Evolutionary conservation across 73 alveolate species (phyloP).

Genomic region (Symbiodinium natans): DNA sequence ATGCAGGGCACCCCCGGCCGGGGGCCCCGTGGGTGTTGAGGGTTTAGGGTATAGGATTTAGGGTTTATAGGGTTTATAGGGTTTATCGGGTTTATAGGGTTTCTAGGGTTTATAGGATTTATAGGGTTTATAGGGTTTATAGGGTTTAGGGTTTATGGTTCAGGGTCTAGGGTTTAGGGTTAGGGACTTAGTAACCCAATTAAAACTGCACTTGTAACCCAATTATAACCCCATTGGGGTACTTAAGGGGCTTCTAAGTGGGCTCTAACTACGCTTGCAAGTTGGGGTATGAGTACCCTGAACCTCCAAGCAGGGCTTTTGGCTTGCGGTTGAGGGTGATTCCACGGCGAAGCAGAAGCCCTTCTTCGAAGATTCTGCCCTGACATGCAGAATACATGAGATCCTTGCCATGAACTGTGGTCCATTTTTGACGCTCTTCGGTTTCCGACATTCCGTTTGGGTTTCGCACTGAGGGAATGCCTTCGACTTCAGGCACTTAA

Average conservation of each 20-base stretch:
- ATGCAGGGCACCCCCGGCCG: slow-evolving; percentile 88
- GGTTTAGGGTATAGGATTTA: background rate
- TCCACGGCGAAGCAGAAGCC: too few species aligned
- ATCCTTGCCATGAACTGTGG: too few species aligned
- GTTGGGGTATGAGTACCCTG: background rate
- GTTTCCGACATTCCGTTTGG: too few species aligned
- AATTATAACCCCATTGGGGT: too few species aligned
- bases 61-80: background rate
- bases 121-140: background rate
- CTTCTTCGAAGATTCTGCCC: background rate
- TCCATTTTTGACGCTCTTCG: too few species aligned
- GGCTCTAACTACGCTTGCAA: background rate
- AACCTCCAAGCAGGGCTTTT: background rate
- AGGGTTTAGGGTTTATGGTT: too few species aligned
- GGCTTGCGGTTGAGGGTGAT: too few species aligned
- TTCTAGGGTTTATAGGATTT: background rate
- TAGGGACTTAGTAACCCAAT: too few species aligned
- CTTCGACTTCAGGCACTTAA: too few species aligned
- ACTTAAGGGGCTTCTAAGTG: background rate
- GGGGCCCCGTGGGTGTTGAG: background rate
- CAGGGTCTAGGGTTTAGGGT: background rate
- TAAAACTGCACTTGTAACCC: too few species aligned
- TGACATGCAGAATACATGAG: background rate
- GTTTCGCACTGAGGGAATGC: too few species aligned
- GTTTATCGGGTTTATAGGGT: background rate